Evolutionary conservation across 2,329 filamentous ascomycete genomes (phyloP).

Genomic region (Arthrobotrys sphaeroides): DNA sequence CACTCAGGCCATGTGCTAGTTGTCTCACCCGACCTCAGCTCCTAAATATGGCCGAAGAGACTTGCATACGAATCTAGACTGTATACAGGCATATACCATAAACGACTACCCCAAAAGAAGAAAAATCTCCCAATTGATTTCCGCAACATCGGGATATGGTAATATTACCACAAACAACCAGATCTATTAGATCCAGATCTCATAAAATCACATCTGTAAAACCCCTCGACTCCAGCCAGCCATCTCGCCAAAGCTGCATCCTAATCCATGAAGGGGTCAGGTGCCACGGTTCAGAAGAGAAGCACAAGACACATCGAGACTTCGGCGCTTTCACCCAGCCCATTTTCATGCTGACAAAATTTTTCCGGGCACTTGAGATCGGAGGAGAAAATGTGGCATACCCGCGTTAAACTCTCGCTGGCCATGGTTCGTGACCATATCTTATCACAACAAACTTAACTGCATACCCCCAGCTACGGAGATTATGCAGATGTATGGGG

Average conservation of each 20-base stretch:
- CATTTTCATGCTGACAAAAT: constrained; percentile 19
- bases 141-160: background rate
- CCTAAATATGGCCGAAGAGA: background rate
- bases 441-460: constrained; percentile 27
- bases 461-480: background rate
- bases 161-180: background rate
- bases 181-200: constrained; percentile 17
- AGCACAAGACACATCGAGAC: background rate
- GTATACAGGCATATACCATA: background rate
- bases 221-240: background rate
- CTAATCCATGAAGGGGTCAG: constrained; percentile 7
- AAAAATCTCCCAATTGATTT: background rate
- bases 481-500: constrained; percentile 24
- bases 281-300: background rate
- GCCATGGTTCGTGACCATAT: background rate
- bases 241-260: too few relatives aligned
- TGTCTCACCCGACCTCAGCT: constrained; percentile 15
- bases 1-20: constrained; percentile 15
- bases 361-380: constrained; percentile 17
- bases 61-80: constrained; percentile 1
- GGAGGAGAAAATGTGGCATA: background rate
- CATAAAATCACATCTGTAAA: constrained; percentile 1
- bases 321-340: background rate
- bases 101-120: background rate
- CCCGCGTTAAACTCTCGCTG: background rate